phyloP scores from a whole-genome alignment of 192 early-diverging fungal species.

The Podochytrium sp. region DNA sequence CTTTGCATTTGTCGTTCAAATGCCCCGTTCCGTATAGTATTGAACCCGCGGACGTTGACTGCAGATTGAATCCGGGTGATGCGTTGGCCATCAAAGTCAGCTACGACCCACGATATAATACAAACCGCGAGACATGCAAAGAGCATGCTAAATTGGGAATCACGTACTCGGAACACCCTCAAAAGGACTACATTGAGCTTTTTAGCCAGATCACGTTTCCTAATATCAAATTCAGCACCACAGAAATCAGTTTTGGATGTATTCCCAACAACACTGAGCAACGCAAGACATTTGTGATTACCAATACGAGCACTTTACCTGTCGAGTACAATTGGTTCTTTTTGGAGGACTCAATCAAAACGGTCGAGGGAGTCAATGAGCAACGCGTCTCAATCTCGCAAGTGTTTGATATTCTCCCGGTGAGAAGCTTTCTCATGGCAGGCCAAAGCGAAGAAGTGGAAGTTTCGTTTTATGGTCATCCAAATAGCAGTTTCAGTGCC shows the following conservation, averaged over 20 bases:
- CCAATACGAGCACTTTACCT: slow-evolving; percentile 51
- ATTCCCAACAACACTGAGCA: slow-evolving; percentile 54
- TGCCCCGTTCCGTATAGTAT: slow-evolving; percentile 48
- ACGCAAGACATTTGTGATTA: slow-evolving; percentile 42
- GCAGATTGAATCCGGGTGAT: slow-evolving; percentile 43
- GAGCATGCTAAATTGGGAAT: slow-evolving; percentile 56
- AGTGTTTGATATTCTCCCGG: slow-evolving; percentile 58
- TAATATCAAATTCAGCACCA: slow-evolving; percentile 48
- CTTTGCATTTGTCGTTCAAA: slow-evolving; percentile 50
- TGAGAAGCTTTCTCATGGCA: slow-evolving; percentile 49
- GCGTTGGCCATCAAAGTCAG: slow-evolving; percentile 32
- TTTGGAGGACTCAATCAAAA: slow-evolving; percentile 37
- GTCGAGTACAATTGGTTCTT: slow-evolving; percentile 57
- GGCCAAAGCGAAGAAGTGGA: slow-evolving; percentile 49
- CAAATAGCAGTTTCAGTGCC: slow-evolving; percentile 32
- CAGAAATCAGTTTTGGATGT: slow-evolving; percentile 50
- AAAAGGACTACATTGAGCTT: slow-evolving; percentile 55
- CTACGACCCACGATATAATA: slow-evolving; percentile 53
- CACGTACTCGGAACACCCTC: slow-evolving; percentile 60
- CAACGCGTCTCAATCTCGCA: slow-evolving; percentile 35
- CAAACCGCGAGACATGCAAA: slow-evolving; percentile 47
- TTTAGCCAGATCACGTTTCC: slow-evolving; percentile 56
- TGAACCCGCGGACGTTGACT: slow-evolving; percentile 21
- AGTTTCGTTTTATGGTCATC: slow-evolving; percentile 53
- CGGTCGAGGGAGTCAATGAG: background rate